Conservation (phyloP, 2,329 filamentous ascomycete genomes). For the Monosporascus sp. region DNA sequence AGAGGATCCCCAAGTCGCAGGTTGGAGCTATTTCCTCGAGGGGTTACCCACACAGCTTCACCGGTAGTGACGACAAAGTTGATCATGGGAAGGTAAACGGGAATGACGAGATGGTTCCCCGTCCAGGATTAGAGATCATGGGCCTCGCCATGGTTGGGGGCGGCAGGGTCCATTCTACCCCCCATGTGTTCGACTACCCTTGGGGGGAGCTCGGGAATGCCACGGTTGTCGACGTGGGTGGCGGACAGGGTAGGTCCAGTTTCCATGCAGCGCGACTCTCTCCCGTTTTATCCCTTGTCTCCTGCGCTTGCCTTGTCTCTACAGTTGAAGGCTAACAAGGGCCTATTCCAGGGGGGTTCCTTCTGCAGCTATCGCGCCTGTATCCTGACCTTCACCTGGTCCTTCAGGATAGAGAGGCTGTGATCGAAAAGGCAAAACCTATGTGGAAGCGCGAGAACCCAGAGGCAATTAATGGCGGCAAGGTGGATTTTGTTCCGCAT, state of each 20-base stretch:
- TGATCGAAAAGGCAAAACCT: slow-evolving; percentile 8
- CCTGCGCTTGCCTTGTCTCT: too few relatives aligned
- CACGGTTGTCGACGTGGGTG: slow-evolving; percentile 14
- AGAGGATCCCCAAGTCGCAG: slow-evolving; percentile 10
- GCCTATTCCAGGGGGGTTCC: slow-evolving; percentile 5
- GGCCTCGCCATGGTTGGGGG: slow-evolving; percentile 1
- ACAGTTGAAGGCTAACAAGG: too few relatives aligned
- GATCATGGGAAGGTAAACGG: neutral
- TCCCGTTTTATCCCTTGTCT: slow-evolving; percentile 2
- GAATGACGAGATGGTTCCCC: neutral
- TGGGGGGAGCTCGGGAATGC: slow-evolving; percentile 10
- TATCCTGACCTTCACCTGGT: slow-evolving; percentile 13
- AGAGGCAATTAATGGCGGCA: slow-evolving; percentile 12
- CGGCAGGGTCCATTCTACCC: slow-evolving; percentile 4
- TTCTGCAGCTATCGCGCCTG: slow-evolving; percentile 3
- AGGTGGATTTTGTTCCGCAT: slow-evolving; percentile 16
- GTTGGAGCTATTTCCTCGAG: neutral
- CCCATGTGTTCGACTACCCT: slow-evolving; percentile 14
- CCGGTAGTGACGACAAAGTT: neutral
- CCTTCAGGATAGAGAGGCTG: slow-evolving; percentile 10
- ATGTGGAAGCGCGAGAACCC: slow-evolving; percentile 14
- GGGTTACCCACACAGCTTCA: slow-evolving; percentile 3
- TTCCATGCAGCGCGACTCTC: neutral
- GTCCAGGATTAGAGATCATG: slow-evolving; percentile 1
- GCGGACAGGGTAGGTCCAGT: slow-evolving; percentile 12